Conservation (phyloP, 331 rosid species). For the Stylosanthes scabra region DNA sequence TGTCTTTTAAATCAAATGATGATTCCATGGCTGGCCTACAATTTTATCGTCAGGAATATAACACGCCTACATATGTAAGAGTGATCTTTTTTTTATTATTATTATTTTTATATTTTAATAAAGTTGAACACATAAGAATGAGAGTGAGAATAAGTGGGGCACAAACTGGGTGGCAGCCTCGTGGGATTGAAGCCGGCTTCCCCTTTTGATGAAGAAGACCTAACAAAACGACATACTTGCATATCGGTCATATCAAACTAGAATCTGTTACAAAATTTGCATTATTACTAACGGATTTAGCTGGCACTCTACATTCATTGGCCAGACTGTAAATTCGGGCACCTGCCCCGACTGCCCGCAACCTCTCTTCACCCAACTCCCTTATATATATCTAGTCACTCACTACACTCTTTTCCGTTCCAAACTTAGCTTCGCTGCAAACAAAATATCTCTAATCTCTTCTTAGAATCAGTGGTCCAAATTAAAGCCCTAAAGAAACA, state of each 20-base stretch:
- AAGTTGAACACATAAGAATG: no score
- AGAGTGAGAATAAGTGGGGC: background rate
- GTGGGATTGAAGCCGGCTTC: constrained; percentile 1
- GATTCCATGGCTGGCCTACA: background rate
- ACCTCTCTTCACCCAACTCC: background rate
- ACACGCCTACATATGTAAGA: no score
- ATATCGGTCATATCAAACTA: background rate
- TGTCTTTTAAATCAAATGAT: constrained; percentile 1
- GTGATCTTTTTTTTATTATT: no score
- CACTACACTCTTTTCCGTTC: background rate
- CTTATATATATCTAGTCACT: constrained; percentile 35
- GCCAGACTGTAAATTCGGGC: constrained; percentile 65
- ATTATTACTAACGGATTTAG: constrained; percentile 32
- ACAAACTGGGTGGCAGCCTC: background rate
- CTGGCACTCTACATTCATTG: constrained; percentile 42
- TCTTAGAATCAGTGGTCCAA: background rate
- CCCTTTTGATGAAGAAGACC: background rate
- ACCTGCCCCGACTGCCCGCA: constrained; percentile 61
- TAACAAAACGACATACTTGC: background rate
- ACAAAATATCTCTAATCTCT: background rate
- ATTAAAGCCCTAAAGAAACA: constrained; percentile 36
- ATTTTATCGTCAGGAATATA: no score
- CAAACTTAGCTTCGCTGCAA: background rate
- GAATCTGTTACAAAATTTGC: background rate
- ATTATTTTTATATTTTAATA: no score